Evolutionary conservation across 2,329 filamentous ascomycete genomes (phyloP).

Genomic region (Hyphodiscus sp.): DNA sequence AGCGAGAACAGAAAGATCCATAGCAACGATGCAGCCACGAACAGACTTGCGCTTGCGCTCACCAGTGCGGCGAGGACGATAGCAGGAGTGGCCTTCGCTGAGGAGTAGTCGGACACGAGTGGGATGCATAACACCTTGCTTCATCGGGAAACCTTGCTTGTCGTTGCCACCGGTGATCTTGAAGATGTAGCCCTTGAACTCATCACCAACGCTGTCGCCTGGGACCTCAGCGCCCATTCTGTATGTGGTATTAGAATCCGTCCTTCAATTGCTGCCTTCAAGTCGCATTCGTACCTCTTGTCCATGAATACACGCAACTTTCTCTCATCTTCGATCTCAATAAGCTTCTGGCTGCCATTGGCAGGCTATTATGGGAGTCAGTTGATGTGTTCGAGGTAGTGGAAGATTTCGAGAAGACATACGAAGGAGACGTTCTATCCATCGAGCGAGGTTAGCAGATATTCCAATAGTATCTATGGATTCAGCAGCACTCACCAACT

Average conservation of each 20-base stretch:
- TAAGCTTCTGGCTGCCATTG: slow-evolving; percentile 99
- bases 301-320: slow-evolving; percentile 99
- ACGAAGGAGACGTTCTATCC: slow-evolving; percentile 30
- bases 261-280: slow-evolving; percentile 40
- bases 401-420: slow-evolving; percentile 13
- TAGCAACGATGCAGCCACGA: slow-evolving; percentile 96
- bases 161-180: slow-evolving; percentile 99
- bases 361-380: slow-evolving; percentile 51
- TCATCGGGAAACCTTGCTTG: slow-evolving; percentile 99
- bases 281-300: slow-evolving; percentile 56
- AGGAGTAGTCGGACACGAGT: slow-evolving; percentile 98
- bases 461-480: slow-evolving; percentile 1
- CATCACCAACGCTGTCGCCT: slow-evolving; percentile 92
- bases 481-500: slow-evolving; percentile 25
- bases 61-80: slow-evolving; percentile 93
- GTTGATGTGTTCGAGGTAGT: slow-evolving; percentile 5
- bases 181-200: slow-evolving; percentile 99
- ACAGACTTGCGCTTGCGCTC: slow-evolving; percentile 99
- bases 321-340: slow-evolving; percentile 99
- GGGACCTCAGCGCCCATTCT: slow-evolving; percentile 87
- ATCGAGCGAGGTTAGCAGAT: slow-evolving; percentile 18
- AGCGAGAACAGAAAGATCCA: slow-evolving; percentile 91
- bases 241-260: slow-evolving; percentile 20
- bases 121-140: slow-evolving; percentile 99
- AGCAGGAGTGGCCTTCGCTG: slow-evolving; percentile 96